Percentiles rank a stretch among this genome's conserved stretches.
Evolutionary conservation across 2,329 filamentous ascomycete genomes (phyloP).

Genomic region (Ophiostoma sp.): DNA sequence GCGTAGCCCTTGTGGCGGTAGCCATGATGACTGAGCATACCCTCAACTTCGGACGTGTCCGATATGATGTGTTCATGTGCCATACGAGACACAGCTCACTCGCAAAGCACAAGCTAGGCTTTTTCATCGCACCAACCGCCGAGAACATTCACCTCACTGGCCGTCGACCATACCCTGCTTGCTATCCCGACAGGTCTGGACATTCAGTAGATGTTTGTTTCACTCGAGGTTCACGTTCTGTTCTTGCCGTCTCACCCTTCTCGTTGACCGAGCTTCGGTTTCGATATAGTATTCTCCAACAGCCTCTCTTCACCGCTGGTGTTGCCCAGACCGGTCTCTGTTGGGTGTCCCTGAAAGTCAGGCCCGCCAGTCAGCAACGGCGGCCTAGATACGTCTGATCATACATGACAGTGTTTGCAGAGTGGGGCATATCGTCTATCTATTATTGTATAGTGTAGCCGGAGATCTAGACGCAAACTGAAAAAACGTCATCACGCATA

Average conservation of each 20-base stretch:
- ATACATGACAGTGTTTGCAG: not conserved
- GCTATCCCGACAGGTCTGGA: not conserved
- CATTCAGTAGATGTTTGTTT: not conserved
- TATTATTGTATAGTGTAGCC: not conserved
- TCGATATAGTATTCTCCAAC: not conserved
- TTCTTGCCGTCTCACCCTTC: not conserved
- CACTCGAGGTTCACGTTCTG: not conserved
- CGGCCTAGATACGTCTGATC: not conserved
- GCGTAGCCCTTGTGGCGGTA: not conserved
- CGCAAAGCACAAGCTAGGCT: not conserved
- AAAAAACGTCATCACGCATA: too few relatives aligned
- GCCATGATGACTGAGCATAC: not conserved
- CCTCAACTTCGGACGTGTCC: not conserved
- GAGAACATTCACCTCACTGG: not conserved
- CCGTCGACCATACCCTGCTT: not conserved
- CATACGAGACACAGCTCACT: not conserved
- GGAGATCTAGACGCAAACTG: too few relatives aligned
- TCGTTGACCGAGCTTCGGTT: not conserved
- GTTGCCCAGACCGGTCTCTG: not conserved
- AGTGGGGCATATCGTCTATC: not conserved
- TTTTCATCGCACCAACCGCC: not conserved
- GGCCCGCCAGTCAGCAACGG: not conserved
- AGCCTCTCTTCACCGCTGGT: not conserved
- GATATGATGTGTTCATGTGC: not conserved
- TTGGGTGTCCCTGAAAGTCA: not conserved